Conservation (phyloP, 2,329 filamentous ascomycete species). For the Cryphonectria carpinicola region DNA sequence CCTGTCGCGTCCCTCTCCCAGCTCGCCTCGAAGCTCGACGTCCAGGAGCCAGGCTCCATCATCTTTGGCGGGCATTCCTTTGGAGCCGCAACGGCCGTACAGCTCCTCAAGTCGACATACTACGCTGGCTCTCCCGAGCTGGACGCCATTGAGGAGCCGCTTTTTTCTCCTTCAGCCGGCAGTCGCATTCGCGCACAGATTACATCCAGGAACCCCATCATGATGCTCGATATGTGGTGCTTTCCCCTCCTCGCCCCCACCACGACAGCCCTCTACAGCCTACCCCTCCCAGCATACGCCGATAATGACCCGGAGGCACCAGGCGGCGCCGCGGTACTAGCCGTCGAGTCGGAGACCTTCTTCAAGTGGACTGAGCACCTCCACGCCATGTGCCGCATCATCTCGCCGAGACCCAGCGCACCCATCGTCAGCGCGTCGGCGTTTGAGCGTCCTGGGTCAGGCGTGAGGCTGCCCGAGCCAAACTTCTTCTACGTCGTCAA, state of each 20-base stretch:
- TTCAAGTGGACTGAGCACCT: slow-evolving; percentile 78
- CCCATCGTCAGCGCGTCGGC: slow-evolving; percentile 45
- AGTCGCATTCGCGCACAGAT: slow-evolving; percentile 68
- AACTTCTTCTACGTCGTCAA: slow-evolving; percentile 74
- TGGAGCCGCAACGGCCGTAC: slow-evolving; percentile 73
- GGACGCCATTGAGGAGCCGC: slow-evolving; percentile 53
- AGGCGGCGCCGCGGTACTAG: slow-evolving; percentile 64
- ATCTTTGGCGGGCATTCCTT: slow-evolving; percentile 83
- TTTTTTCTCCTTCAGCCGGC: slow-evolving; percentile 62
- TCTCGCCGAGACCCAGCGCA: slow-evolving; percentile 60
- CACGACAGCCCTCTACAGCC: slow-evolving; percentile 67
- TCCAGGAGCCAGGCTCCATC: slow-evolving; percentile 73
- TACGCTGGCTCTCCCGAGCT: slow-evolving; percentile 59
- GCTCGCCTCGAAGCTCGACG: slow-evolving; percentile 65
- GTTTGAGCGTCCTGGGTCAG: slow-evolving; percentile 47
- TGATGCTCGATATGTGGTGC: slow-evolving; percentile 82
- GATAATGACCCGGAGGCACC: slow-evolving; percentile 52
- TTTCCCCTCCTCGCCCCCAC: slow-evolving; percentile 69
- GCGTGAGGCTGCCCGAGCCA: slow-evolving; percentile 53
- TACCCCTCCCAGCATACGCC: slow-evolving; percentile 77
- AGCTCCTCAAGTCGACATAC: slow-evolving; percentile 79
- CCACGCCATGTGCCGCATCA: slow-evolving; percentile 65
- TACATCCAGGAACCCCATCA: slow-evolving; percentile 65
- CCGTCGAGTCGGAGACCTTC: slow-evolving; percentile 77
- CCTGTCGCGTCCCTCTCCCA: slow-evolving; percentile 55